Percentiles rank a stretch among this genome's conserved stretches.
Conservation (phyloP, 1,284 basidiomycete species). For the Inonotus obliquus region DNA sequence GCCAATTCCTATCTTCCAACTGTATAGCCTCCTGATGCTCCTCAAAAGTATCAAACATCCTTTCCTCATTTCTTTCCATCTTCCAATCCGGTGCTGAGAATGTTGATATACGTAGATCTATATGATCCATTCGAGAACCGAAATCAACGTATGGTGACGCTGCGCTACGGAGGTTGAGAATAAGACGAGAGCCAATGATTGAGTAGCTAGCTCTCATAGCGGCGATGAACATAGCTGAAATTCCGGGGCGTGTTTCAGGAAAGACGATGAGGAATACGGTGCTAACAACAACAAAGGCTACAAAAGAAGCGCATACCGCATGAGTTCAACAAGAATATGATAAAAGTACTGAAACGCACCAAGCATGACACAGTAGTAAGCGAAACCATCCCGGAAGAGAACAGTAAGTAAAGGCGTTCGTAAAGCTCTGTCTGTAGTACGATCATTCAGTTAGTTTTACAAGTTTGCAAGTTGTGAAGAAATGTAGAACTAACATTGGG, state of each 20-base stretch:
- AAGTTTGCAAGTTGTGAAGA: not conserved
- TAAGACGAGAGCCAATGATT: slow-evolving; percentile 5
- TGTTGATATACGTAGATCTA: too few species aligned
- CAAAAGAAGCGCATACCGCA: too few species aligned
- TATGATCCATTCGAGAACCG: too few species aligned
- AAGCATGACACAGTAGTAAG: slow-evolving; percentile 9
- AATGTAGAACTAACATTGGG: not conserved
- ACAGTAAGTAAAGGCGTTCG: not conserved
- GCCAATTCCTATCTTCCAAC: too few species aligned
- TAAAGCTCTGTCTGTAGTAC: not conserved
- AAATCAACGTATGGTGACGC: not conserved
- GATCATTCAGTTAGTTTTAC: too few species aligned
- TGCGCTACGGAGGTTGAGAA: slow-evolving; percentile 5
- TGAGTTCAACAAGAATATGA: not conserved
- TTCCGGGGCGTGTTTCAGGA: not conserved
- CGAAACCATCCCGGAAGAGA: slow-evolving; percentile 7
- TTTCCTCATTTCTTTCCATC: too few species aligned
- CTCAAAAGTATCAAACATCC: too few species aligned
- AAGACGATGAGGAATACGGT: not conserved
- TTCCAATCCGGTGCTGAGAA: too few species aligned
- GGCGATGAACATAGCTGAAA: not conserved
- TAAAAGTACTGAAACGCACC: not conserved
- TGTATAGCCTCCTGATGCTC: too few species aligned
- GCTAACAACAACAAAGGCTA: not conserved
- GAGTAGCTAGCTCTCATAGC: slow-evolving; percentile 2